Conservation (phyloP, 2,329 filamentous ascomycete species). For the Ceratocystis variospora region DNA sequence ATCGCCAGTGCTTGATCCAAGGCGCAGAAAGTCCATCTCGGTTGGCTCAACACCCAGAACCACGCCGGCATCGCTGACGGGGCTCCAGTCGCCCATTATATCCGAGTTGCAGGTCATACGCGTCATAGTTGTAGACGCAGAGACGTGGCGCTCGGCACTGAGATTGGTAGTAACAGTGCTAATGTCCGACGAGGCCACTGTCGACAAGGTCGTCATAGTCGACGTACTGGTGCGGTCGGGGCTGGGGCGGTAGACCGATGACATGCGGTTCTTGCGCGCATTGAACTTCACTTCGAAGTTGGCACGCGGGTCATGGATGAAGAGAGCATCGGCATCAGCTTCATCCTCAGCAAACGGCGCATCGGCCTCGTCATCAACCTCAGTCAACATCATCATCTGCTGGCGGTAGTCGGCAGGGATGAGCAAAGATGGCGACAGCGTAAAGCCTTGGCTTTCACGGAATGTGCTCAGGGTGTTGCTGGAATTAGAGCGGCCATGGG, state of each 20-base stretch:
- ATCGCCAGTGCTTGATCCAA: slow-evolving; percentile 17
- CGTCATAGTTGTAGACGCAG: slow-evolving; percentile 40
- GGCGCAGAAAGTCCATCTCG: slow-evolving; percentile 15
- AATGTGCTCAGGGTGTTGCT: slow-evolving; percentile 36
- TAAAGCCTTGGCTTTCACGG: slow-evolving; percentile 45
- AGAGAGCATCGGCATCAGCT: slow-evolving; percentile 19
- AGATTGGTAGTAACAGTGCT: slow-evolving; percentile 30
- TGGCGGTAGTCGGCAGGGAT: slow-evolving; percentile 43
- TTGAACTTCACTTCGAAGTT: slow-evolving; percentile 18
- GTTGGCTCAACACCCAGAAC: slow-evolving; percentile 16
- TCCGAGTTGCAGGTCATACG: slow-evolving; percentile 39
- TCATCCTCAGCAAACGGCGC: slow-evolving; percentile 16
- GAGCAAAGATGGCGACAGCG: slow-evolving; percentile 46
- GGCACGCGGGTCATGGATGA: slow-evolving; percentile 20
- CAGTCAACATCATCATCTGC: slow-evolving; percentile 15
- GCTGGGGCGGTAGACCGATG: slow-evolving; percentile 26
- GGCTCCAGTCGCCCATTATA: slow-evolving; percentile 21
- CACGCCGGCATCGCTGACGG: slow-evolving; percentile 22
- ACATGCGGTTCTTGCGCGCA: slow-evolving; percentile 20
- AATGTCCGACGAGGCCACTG: slow-evolving; percentile 22
- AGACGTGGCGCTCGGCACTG: slow-evolving; percentile 37
- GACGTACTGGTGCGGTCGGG: slow-evolving; percentile 40
- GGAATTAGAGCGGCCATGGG: slow-evolving; percentile 33
- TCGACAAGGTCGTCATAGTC: slow-evolving; percentile 32
- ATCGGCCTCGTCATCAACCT: slow-evolving; percentile 19